These are phyloP conservation scores for Zarea fungicola DNA, from an alignment of 2,329 filamentous ascomycete species.

Conservation along the genomic window DNA sequence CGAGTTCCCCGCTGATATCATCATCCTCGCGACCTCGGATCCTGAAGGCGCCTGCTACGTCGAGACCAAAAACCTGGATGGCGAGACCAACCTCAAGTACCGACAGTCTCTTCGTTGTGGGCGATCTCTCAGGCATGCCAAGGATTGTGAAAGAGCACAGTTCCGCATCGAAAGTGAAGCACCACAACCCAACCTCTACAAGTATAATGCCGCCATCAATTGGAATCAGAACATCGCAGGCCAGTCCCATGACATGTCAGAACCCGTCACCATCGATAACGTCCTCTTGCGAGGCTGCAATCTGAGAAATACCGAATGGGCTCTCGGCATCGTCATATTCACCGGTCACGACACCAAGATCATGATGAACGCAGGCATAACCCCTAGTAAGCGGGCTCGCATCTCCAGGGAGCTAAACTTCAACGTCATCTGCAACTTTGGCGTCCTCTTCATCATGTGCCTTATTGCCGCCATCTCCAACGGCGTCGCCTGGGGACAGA, in stretches of 20 bases:
- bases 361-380: slow-evolving; percentile 97
- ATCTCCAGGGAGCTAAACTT: slow-evolving; percentile 93
- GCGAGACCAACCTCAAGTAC: slow-evolving; percentile 95
- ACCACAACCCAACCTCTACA: slow-evolving; percentile 89
- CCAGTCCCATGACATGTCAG: slow-evolving; percentile 71
- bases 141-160: slow-evolving; percentile 84
- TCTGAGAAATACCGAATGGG: slow-evolving; percentile 92
- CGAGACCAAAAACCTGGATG: slow-evolving; percentile 96
- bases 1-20: slow-evolving; percentile 87
- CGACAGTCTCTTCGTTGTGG: slow-evolving; percentile 85
- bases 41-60: slow-evolving; percentile 93
- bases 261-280: slow-evolving; percentile 93
- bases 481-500: slow-evolving; percentile 73
- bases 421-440: slow-evolving; percentile 96
- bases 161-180: slow-evolving; percentile 90
- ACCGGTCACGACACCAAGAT: slow-evolving; percentile 97
- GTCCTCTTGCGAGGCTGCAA: slow-evolving; percentile 89
- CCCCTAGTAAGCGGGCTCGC: slow-evolving; percentile 85
- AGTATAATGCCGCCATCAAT: slow-evolving; percentile 83
- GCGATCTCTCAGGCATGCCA: slow-evolving; percentile 75
- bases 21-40: slow-evolving; percentile 90
- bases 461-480: slow-evolving; percentile 79
- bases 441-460: slow-evolving; percentile 85
- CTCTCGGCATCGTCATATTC: slow-evolving; percentile 85
- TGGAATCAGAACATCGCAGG: slow-evolving; percentile 73